Conservation (phyloP, 768 basidiomycete species). For the Sarcodon sp. region DNA sequence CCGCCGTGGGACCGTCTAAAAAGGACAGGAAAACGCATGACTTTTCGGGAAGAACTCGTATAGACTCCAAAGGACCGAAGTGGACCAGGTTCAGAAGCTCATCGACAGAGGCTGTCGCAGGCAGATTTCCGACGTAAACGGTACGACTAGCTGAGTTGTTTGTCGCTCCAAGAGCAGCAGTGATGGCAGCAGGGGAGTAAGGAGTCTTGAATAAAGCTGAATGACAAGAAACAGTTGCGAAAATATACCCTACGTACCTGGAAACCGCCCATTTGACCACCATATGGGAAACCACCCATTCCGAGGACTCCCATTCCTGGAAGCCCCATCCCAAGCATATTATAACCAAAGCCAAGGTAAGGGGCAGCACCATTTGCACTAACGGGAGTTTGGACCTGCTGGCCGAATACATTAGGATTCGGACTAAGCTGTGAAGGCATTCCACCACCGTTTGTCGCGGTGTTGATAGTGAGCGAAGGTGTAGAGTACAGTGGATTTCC, state of each 20-base stretch:
- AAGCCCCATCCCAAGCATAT: slow-evolving; percentile 73
- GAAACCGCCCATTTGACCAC: slow-evolving; percentile 57
- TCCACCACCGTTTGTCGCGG: slow-evolving; percentile 30
- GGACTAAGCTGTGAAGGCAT: slow-evolving; percentile 59
- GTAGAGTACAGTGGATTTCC: slow-evolving; percentile 58
- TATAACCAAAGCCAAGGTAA: slow-evolving; percentile 57
- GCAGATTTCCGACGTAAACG: slow-evolving; percentile 94
- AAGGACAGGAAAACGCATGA: slow-evolving; percentile 98
- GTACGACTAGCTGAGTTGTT: slow-evolving; percentile 67
- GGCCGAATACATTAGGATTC: slow-evolving; percentile 43
- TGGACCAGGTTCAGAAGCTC: slow-evolving; percentile 96
- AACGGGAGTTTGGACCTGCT: slow-evolving; percentile 25
- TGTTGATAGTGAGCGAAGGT: slow-evolving; percentile 57
- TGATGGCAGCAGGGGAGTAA: slow-evolving; percentile 71
- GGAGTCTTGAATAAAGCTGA: slow-evolving; percentile 23
- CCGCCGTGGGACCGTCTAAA: slow-evolving; percentile 85
- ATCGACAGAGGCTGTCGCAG: slow-evolving; percentile 91
- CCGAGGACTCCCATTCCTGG: slow-evolving; percentile 57
- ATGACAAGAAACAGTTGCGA: background rate
- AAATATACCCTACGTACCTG: slow-evolving; percentile 31
- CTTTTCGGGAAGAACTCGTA: slow-evolving; percentile 93
- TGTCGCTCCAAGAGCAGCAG: slow-evolving; percentile 51
- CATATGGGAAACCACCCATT: slow-evolving; percentile 53
- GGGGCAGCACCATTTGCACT: slow-evolving; percentile 25
- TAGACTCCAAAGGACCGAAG: slow-evolving; percentile 91